Conservation (phyloP, 75 land plant genomes). For the Pinus taeda region DNA sequence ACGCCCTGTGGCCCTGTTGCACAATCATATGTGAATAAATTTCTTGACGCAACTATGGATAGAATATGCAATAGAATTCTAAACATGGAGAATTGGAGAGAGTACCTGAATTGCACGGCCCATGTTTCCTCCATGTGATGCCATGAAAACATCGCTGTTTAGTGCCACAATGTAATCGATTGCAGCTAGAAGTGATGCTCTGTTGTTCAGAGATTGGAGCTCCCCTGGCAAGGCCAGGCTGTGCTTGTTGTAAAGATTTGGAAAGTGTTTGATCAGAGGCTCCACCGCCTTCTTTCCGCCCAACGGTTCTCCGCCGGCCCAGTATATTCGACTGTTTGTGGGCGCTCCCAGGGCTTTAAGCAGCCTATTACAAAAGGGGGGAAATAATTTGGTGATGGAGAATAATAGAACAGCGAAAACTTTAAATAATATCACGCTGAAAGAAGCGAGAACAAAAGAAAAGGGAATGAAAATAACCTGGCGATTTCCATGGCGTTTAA, state of each 20-base stretch:
- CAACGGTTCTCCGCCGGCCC: conserved; percentile 81
- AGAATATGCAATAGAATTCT: background rate
- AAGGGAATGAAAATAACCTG: conserved; percentile 26
- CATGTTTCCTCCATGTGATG: conserved; percentile 92
- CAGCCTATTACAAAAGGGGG: conserved; percentile 24
- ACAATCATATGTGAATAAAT: too few relatives aligned
- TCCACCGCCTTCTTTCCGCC: conserved; percentile 62
- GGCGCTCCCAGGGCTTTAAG: conserved; percentile 80
- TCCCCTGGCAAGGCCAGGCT: conserved; percentile 60
- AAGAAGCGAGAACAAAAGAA: background rate
- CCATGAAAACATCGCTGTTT: conserved; percentile 77
- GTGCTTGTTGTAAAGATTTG: conserved; percentile 64
- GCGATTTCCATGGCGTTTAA: conserved; percentile 65
- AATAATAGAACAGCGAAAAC: too few relatives aligned
- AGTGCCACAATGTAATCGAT: conserved; percentile 71
- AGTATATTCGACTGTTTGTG: conserved; percentile 50
- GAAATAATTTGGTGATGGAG: too few relatives aligned
- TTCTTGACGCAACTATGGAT: background rate
- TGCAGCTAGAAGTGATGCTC: conserved; percentile 73
- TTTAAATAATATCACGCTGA: too few relatives aligned
- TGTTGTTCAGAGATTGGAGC: conserved; percentile 50
- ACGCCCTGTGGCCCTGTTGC: conserved; percentile 72
- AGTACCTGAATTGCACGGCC: conserved; percentile 64
- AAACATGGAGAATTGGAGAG: background rate
- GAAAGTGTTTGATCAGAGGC: conserved; percentile 56